Base-by-base conservation (phyloP, 768 basidiomycete species). In the Phlegmacium glaucopus region DNA sequence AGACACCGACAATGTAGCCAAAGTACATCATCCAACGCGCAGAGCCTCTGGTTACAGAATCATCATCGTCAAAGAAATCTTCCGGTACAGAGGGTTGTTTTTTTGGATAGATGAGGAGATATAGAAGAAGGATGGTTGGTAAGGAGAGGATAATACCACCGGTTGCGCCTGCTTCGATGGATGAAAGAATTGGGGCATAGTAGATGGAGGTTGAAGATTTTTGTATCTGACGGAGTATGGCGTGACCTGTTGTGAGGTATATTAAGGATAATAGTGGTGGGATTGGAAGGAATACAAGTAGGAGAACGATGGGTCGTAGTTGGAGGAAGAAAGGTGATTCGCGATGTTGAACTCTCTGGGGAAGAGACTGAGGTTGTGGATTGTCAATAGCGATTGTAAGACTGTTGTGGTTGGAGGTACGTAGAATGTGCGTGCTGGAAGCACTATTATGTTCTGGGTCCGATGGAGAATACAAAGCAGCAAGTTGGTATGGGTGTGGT, bases 21-120 rank as follows among this genome's bases (percentile, higher is more conserved):
- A 44, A 45, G 38, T 56, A 56, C 13, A 48, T 45, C 25, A 45
- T 22, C 48, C 45, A 51, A 16, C 48, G 51, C 11, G 42, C 44
- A 2, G 25, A 34, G 8, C 25, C 30, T 16, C 43, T 39, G 26
- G 51, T 39, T 32, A 53, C 48, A 15, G 54, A 48, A 28, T 56
- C 54, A 15, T 65, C 62, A 42, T 70, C 67, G n/a, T 66, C 64
- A 53, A 70, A 68, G 49, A 67, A 67, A 42, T 70, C 68, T 30
- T 65, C 66, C 4, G 59, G 57, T 2, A 60, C 51, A 3, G 58
- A 53, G 2, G 53, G 15, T 1, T 55, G 52, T 32, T 47, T 48
- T 13, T 48, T 52, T 4, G 62, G 58, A 43, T 52, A 54, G n/a
- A 66, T 35, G 47, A 69, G 52, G 45, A 65, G 40, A 51, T 61